phyloP scores from a whole-genome alignment of 2,329 filamentous ascomycete species.

The Sphaerostilbella broomeana region DNA sequence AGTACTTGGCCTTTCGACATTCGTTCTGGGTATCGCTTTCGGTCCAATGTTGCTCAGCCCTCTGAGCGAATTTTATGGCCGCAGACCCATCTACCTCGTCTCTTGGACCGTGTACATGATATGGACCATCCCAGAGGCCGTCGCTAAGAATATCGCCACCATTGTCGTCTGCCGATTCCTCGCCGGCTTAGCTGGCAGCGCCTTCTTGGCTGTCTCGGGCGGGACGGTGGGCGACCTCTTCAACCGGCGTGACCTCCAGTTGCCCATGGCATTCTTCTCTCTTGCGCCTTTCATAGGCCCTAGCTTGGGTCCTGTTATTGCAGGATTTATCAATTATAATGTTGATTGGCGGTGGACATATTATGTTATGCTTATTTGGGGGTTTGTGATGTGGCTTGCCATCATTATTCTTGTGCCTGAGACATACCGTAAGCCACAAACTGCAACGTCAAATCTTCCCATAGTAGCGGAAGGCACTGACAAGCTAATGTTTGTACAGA shows the following conservation, averaged over 20 bases:
- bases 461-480: neutral
- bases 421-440: constrained; percentile 57
- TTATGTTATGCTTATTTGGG: constrained; percentile 80
- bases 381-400: constrained; percentile 53
- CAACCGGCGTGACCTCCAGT: constrained; percentile 58
- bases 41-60: constrained; percentile 59
- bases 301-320: constrained; percentile 53
- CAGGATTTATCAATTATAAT: constrained; percentile 77
- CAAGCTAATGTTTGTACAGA: constrained; percentile 29
- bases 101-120: constrained; percentile 70
- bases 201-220: constrained; percentile 68
- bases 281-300: constrained; percentile 59
- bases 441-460: neutral
- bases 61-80: constrained; percentile 72
- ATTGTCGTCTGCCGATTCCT: constrained; percentile 75
- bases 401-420: constrained; percentile 75
- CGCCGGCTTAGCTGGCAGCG: constrained; percentile 62
- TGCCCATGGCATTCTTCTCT: constrained; percentile 78
- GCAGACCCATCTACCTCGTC: constrained; percentile 70
- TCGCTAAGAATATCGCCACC: constrained; percentile 74
- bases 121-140: constrained; percentile 74
- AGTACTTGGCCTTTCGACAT: constrained; percentile 74
- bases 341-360: constrained; percentile 75
- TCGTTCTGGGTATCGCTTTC: constrained; percentile 67
- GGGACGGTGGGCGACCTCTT: constrained; percentile 83